Percentiles rank a stretch among this genome's conserved stretches.
Evolutionary conservation across 305 asterid species (phyloP).

Genomic region (Plantago rigida): DNA sequence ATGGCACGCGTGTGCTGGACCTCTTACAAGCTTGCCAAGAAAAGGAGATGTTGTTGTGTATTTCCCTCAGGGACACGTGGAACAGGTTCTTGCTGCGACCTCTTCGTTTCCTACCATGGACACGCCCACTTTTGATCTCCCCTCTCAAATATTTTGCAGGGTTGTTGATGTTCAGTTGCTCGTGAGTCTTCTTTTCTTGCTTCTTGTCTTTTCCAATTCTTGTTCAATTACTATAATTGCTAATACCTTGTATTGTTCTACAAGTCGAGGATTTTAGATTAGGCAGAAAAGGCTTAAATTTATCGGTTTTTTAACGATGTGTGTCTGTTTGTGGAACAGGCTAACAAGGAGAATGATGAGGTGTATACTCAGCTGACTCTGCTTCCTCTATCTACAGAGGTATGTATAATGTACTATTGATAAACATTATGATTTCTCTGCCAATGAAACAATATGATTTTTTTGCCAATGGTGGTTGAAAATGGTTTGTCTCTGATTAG

Average conservation of each 20-base stretch:
- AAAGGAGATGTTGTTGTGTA: constrained; percentile 76
- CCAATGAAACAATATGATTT: too few species aligned
- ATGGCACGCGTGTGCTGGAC: constrained; percentile 97
- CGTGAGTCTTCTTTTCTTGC: constrained; percentile 36
- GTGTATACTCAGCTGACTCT: constrained; percentile 77
- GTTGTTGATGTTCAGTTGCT: constrained; percentile 75
- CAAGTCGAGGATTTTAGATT: not conserved
- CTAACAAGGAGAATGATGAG: constrained; percentile 94
- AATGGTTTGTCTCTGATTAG: not conserved
- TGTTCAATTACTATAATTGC: not conserved
- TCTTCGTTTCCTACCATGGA: constrained; percentile 52
- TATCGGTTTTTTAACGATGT: constrained; percentile 1
- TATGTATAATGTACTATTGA: constrained; percentile 20
- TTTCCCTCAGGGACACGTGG: constrained; percentile 89
- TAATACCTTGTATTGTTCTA: not conserved
- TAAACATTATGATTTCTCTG: too few species aligned
- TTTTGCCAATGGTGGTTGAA: not conserved
- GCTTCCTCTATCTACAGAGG: constrained; percentile 66
- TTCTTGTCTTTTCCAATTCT: not conserved
- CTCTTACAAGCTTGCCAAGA: constrained; percentile 65
- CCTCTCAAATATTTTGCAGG: constrained; percentile 82
- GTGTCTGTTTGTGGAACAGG: constrained; percentile 33
- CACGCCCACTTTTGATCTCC: constrained; percentile 62
- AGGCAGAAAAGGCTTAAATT: not conserved
- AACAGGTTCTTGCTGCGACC: constrained; percentile 52